Conservation (phyloP, 78 protist species). For the Chrysochromulina parva region DNA sequence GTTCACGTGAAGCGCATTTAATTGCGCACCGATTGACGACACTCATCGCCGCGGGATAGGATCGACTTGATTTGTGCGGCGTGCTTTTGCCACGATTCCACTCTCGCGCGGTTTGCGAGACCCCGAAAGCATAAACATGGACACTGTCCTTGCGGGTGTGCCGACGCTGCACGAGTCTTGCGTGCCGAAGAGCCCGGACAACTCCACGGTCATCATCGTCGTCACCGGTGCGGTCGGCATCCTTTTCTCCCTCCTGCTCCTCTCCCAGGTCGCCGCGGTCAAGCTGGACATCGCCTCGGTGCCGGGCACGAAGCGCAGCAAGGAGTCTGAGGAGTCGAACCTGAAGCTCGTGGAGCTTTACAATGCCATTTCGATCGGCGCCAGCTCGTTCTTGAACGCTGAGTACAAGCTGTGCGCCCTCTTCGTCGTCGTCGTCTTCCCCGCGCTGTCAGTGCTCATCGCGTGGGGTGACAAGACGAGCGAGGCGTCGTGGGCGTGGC, state of each 20-base stretch:
- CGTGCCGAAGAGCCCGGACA: too few relatives aligned
- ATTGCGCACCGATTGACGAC: too few relatives aligned
- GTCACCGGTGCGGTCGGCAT: not conserved
- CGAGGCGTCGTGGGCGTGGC: conserved; percentile 1
- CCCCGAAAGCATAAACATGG: too few relatives aligned
- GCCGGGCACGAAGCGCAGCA: too few relatives aligned
- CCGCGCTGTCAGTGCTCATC: not conserved
- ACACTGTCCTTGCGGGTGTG: too few relatives aligned
- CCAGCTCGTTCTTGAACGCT: conserved; percentile 45
- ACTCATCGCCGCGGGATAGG: too few relatives aligned
- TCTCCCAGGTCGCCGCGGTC: not conserved
- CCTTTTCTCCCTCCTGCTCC: not conserved
- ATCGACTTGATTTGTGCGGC: too few relatives aligned
- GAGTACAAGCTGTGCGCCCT: conserved; percentile 43
- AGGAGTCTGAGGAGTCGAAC: not conserved
- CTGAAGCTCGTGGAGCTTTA: not conserved
- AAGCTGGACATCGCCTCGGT: not conserved
- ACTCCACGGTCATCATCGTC: not conserved
- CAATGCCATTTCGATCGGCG: not conserved
- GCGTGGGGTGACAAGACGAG: not conserved
- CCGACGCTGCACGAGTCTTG: too few relatives aligned
- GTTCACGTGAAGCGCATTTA: too few relatives aligned
- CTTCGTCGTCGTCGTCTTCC: conserved; percentile 37
- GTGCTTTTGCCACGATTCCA: too few relatives aligned
- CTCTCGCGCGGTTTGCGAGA: too few relatives aligned